Base-by-base conservation (phyloP, 768 basidiomycete species). In the Pholiota molesta region DNA sequence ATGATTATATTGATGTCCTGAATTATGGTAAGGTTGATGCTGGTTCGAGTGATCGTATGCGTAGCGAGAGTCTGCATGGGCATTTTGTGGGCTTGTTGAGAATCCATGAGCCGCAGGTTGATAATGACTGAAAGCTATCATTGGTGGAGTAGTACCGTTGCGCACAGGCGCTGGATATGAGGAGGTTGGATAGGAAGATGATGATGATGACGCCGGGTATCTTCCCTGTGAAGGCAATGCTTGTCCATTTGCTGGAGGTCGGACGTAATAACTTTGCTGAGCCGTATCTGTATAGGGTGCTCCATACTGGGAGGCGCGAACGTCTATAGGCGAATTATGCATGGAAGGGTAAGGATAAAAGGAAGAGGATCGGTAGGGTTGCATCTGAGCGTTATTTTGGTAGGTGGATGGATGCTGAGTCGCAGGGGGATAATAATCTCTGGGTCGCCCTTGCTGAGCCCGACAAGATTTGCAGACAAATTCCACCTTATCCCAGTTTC, bases 401-500 rank as follows among this genome's bases (percentile, higher is more conserved):
- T 51, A 42, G 23, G 55, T 23, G 8, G 64, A 51, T 11, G 54
- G 59, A 26, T 62, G 62, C 9, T 63, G 68, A 2, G 59, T 62
- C 40, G 37, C 23, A n/a, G 58, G 29, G n/a, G 55, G 56, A 28
- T 56, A 44, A 51, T 52, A 39, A 23, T 52, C 52, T 40, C 49
- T 35, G 11, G 60, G 60, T 28, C 63, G 54, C 33, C 60, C 49
- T 31, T 64, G 65, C 11, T 39, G 44, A 16, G 64, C 49, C 56
- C 72, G 82, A 73, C 92, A 94, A 35, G 77, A 77, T 51, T 76
- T 77, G 72, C 93, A 95, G 62, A 87, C 73, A 71, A 97, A 97
- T 44, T 95, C 91, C 57, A 91, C 92, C n/a, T 77, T 70, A 55
- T 92, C 86, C 95, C 95, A 97, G 66, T 95, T 87, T 19, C 94